A percentile compares a stretch with the other conserved stretches of the same genome.
Conservation (phyloP, 1,139 yeast species). For the Candida albicans region DNA sequence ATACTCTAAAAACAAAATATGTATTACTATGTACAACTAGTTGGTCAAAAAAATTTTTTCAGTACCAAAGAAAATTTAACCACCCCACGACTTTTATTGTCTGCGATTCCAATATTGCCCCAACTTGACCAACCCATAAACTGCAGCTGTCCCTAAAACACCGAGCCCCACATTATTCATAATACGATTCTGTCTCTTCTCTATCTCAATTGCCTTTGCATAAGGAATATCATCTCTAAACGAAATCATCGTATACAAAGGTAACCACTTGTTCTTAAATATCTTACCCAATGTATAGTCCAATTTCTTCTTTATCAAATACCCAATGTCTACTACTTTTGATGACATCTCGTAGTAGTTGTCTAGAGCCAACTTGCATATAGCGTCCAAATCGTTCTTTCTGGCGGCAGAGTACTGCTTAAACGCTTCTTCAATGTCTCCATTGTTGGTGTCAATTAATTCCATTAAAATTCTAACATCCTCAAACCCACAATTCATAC, state of each 20-base stretch:
- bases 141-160: conserved; percentile 17
- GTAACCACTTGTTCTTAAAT: conserved; percentile 61
- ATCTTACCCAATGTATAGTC: conserved; percentile 64
- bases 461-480: conserved; percentile 72
- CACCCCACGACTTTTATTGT: neutral
- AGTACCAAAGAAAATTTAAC: neutral
- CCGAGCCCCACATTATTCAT: conserved; percentile 30
- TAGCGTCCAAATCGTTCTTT: conserved; percentile 68
- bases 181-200: conserved; percentile 49
- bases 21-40: conserved; percentile 6
- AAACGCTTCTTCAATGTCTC: conserved; percentile 53
- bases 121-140: conserved; percentile 11
- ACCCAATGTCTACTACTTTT: conserved; percentile 66
- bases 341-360: conserved; percentile 90
- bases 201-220: conserved; percentile 63
- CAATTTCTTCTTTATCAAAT: conserved; percentile 62
- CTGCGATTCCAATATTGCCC: conserved; percentile 7
- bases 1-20: neutral
- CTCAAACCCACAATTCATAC: conserved; percentile 96
- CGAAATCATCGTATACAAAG: conserved; percentile 89
- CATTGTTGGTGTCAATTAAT: conserved; percentile 44
- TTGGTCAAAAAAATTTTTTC: conserved; percentile 4
- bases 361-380: conserved; percentile 73
- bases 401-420: conserved; percentile 56
- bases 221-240: conserved; percentile 83